Base-by-base conservation (phyloP, 2,329 filamentous ascomycete species). In the Oidium heveae region DNA sequence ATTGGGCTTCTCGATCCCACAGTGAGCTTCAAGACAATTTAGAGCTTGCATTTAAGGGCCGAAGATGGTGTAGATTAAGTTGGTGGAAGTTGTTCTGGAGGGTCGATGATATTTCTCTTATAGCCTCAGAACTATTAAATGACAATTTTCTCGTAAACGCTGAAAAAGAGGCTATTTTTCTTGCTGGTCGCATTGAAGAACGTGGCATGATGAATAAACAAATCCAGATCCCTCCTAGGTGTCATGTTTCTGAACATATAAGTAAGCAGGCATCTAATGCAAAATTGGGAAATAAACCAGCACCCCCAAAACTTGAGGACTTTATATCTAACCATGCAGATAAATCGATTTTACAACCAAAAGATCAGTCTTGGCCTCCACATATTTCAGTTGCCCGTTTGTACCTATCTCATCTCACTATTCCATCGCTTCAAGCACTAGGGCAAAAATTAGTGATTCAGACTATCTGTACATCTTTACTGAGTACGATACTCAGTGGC, bases 51-150 rank as follows among this genome's bases (percentile, higher is more conserved):
- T 89, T 95, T 61, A 71, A 75, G 0, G 79, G 84, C n/a, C 73
- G 70, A 18, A 73, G 79, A 41, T 95, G 89, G 89, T 76, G 78
- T 28, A 82, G 84, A 58, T 71, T 94, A 4, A 75, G 80, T 16
- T 96, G 89, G 88, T 95, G 86, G 83, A 94, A 94, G 66, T 74
- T 96, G 0, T 87, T 94, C 64, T 94, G 87, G 87, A 79, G 86
- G 20, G 87, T 91, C 24, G 89, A 96, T 64, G 89, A 95, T 62
- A 86, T 95, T 12, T 78, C 79, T 2, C 83, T 89, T 74, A 79
- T 94, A 55, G 80, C 84, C 2, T 77, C 79, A 0, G 84, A 91
- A 60, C 82, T 95, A 57, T 71, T 95, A 2, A 75, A 77, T 57
- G 79, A 80, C 58, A 74, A 76, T 7, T 96, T 93, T 70, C 74